Conservation (phyloP, 176 grass and related monocot species). For the Saccharum officinarum region DNA sequence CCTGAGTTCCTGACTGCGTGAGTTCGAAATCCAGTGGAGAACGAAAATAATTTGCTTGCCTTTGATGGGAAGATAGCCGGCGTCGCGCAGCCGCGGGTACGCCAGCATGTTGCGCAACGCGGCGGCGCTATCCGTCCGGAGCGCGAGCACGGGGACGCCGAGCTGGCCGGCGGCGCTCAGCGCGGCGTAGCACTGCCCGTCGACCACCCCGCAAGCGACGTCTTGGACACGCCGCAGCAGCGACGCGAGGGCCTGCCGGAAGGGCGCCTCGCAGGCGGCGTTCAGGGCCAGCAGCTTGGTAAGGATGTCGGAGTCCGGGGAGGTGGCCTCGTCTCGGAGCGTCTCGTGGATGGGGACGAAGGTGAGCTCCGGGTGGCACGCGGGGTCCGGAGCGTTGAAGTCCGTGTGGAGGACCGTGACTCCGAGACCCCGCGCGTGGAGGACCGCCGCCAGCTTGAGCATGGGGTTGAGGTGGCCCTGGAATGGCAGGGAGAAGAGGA, state of each 20-base stretch:
- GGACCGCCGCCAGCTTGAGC: constrained; percentile 38
- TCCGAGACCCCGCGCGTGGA: constrained; percentile 23
- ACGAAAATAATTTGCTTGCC: not conserved
- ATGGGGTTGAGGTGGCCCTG: constrained; percentile 51
- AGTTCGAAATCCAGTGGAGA: no score
- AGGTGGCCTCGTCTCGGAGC: not conserved
- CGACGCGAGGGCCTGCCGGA: not conserved
- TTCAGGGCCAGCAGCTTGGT: not conserved
- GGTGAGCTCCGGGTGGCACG: constrained; percentile 23
- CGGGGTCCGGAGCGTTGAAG: constrained; percentile 37
- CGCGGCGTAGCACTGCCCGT: not conserved
- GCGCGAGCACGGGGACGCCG: not conserved
- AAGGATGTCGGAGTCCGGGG: not conserved
- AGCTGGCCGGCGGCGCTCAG: no score
- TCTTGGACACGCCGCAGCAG: not conserved
- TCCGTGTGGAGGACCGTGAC: constrained; percentile 46
- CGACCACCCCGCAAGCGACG: no score
- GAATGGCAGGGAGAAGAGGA: constrained; percentile 46
- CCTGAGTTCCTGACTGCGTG: no score
- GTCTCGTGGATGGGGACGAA: constrained; percentile 33
- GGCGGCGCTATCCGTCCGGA: not conserved
- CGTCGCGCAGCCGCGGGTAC: not conserved
- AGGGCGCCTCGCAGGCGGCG: not conserved
- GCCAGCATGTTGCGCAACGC: not conserved
- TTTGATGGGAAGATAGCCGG: not conserved